Base-by-base conservation (phyloP, 768 basidiomycete genomes). In the Suillus sp. region DNA sequence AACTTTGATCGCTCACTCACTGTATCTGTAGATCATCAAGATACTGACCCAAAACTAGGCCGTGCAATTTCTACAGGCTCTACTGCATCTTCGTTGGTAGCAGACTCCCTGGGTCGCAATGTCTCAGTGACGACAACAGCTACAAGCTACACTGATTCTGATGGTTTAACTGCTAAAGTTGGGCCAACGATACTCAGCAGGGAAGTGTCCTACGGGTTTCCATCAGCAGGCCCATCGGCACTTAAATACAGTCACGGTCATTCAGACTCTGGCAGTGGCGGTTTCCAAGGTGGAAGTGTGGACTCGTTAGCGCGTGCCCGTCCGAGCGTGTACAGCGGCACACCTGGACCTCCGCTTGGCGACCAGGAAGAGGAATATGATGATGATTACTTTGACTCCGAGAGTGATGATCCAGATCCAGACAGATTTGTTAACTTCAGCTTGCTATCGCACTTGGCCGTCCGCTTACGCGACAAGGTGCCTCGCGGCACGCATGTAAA, bases 381-480 rank as follows among this genome's bases (percentile, higher is more conserved):
- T 11, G 66, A 66, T 53, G 61, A 69, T 47, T 74, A 63, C 32
- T 73, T 63, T 71, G 78, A 76, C 50, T 73, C 75, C 13, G 79
- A 85, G 30, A 81, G 79, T 20, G 80, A 83, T 27, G 92, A 94
- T 56, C 86, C 87, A 16, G 86, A 90, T 61, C 86, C 86, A 57
- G 84, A 81, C 63, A 84, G 88, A 18, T 97, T 94, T 70, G 88
- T 98, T 74, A 95, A 96, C 73, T 91, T 93, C 59, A 87, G 93
- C 18, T 78, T 97, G 50, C 80, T 99, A 62, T 91, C 89, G 37
- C 91, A 99, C 72, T 85, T 97, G 54, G 95, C 95, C 1, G 89
- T 96, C 40, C 89, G 92, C 72, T 77, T 99, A 62, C 84, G 91
- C 61, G 96, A 99, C 77, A 91, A 93, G 72, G 93, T 99, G 2